Percentiles rank a stretch among this genome's conserved stretches.
Evolutionary conservation across 106 monocot genomes (phyloP).

Genomic region (Gastrodia elata): DNA sequence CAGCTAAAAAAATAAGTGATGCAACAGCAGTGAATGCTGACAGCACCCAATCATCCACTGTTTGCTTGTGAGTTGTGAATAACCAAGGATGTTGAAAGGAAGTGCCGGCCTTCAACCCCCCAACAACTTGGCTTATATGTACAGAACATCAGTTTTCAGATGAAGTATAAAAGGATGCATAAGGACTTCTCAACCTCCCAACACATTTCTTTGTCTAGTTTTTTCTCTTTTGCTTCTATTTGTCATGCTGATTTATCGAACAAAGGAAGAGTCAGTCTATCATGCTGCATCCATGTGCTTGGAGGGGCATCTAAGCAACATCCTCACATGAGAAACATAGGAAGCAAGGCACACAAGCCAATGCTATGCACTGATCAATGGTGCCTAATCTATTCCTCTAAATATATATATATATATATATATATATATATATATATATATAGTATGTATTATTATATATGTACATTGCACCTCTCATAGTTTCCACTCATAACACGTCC

Average conservation of each 20-base stretch:
- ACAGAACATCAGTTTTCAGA: constrained; percentile 12
- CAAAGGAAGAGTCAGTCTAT: not conserved
- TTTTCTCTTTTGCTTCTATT: not conserved
- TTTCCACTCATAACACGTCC: not conserved
- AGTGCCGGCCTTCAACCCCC: not conserved
- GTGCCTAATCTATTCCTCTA: too few species aligned
- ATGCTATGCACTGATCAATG: not conserved
- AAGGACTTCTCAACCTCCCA: not conserved
- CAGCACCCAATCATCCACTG: not conserved
- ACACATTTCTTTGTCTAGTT: not conserved
- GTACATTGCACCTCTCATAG: too few species aligned
- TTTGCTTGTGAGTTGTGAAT: not conserved
- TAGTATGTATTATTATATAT: not conserved
- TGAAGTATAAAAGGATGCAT: not conserved
- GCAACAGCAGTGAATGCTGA: not conserved
- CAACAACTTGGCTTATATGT: constrained; percentile 19
- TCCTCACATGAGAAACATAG: constrained; percentile 9
- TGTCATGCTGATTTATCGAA: not conserved
- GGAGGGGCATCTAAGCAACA: constrained; percentile 4
- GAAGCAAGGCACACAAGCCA: not conserved
- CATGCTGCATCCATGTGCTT: constrained; percentile 8
- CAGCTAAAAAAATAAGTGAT: too few species aligned
- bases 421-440: constrained; percentile 7
- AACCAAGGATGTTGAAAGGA: not conserved
- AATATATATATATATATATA: constrained; percentile 3